Evolutionary conservation across 768 basidiomycete genomes (phyloP).

Genomic region (Naganishia onofrii): DNA sequence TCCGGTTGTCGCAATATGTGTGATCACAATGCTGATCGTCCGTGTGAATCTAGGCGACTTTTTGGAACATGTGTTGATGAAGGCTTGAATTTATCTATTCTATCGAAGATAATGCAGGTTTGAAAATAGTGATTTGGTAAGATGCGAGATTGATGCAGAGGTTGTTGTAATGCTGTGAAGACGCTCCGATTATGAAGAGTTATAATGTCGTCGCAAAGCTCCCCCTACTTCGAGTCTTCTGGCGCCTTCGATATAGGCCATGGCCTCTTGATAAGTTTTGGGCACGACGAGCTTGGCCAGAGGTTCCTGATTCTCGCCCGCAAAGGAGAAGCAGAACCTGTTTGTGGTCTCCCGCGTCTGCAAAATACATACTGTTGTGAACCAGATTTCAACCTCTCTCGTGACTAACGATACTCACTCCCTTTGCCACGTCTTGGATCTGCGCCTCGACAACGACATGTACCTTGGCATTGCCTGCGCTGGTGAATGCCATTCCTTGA

Average conservation of each 20-base stretch:
- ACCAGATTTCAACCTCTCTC: not conserved
- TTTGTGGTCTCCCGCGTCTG: slow-evolving; percentile 37
- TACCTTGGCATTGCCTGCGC: slow-evolving; percentile 45
- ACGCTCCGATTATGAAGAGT: slow-evolving; percentile 48
- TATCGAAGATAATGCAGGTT: not conserved
- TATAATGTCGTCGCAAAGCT: slow-evolving; percentile 59
- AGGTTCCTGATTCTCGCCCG: slow-evolving; percentile 37
- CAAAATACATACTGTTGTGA: not conserved
- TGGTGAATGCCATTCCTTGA: slow-evolving; percentile 32
- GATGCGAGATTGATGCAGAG: not conserved
- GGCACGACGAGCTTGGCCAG: slow-evolving; percentile 42
- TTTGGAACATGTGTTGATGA: slow-evolving; percentile 11
- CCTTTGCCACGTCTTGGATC: slow-evolving; percentile 58
- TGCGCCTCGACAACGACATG: slow-evolving; percentile 51
- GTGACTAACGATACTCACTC: slow-evolving; percentile 57
- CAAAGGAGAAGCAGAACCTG: slow-evolving; percentile 38
- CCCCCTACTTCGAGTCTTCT: slow-evolving; percentile 69
- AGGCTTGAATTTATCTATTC: not conserved
- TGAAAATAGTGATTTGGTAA: not conserved
- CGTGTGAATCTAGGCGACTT: not conserved
- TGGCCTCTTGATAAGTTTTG: slow-evolving; percentile 61
- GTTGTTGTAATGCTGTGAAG: not conserved
- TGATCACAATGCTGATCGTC: slow-evolving; percentile 2
- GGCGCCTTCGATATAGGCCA: slow-evolving; percentile 78
- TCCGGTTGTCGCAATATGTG: not conserved